Evolutionary conservation across 1,284 basidiomycete species (phyloP).

Genomic region (Ustilago shanxiensis): DNA sequence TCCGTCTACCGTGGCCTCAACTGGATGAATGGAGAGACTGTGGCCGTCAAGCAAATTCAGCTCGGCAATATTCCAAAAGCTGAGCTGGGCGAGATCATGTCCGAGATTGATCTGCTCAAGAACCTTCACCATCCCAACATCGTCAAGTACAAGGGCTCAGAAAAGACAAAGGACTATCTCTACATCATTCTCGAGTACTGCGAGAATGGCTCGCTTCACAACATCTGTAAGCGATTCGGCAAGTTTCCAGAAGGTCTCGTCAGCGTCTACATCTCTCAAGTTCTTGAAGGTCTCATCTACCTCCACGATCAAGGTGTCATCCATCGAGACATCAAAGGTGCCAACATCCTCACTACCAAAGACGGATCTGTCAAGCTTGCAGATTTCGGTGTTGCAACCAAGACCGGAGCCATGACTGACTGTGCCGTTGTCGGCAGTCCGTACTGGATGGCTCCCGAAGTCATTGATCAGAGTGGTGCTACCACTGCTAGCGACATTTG

Average conservation of each 20-base stretch:
- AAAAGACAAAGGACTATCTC: slow-evolving; percentile 90
- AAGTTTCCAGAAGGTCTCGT: slow-evolving; percentile 97
- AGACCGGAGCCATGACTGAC: slow-evolving; percentile 51
- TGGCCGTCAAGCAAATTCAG: slow-evolving; percentile 72
- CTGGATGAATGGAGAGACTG: slow-evolving; percentile 83
- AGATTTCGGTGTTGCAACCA: slow-evolving; percentile 56
- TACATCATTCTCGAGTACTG: slow-evolving; percentile 99
- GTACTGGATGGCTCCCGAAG: slow-evolving; percentile 70
- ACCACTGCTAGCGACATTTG: slow-evolving; percentile 97
- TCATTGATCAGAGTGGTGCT: slow-evolving; percentile 82
- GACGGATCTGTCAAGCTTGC: slow-evolving; percentile 74
- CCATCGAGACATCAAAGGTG: slow-evolving; percentile 70
- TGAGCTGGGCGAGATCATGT: slow-evolving; percentile 97
- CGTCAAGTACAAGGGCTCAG: slow-evolving; percentile 98
- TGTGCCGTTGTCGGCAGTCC: slow-evolving; percentile 72
- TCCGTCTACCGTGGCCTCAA: slow-evolving; percentile 94
- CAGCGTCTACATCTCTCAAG: slow-evolving; percentile 94
- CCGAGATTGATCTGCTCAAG: slow-evolving; percentile 96
- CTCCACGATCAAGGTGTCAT: slow-evolving; percentile 69
- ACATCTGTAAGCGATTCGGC: slow-evolving; percentile 95
- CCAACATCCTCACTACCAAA: slow-evolving; percentile 75
- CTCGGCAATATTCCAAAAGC: slow-evolving; percentile 91
- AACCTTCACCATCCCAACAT: slow-evolving; percentile 93
- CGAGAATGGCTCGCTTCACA: slow-evolving; percentile 96
- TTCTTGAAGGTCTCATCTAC: slow-evolving; percentile 70